phyloP scores from a whole-genome alignment of 2,329 filamentous ascomycete species.

The Ceratocystis ficicola region DNA sequence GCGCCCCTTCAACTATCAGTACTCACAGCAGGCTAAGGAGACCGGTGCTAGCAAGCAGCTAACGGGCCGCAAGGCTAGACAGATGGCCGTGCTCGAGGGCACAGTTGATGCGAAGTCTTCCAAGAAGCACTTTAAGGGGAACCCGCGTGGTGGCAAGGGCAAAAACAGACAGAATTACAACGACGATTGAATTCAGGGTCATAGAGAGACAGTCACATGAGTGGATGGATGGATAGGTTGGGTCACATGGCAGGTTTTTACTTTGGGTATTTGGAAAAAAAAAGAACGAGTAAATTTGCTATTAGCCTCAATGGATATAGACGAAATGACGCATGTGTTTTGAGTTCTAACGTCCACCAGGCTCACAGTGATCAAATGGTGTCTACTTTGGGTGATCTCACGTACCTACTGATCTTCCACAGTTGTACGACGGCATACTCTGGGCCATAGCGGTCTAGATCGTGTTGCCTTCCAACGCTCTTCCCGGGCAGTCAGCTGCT shows the following conservation, averaged over 20 bases:
- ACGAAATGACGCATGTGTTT: too few relatives aligned
- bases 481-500: too few relatives aligned
- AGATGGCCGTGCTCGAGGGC: conserved; percentile 71
- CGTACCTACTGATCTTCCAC: too few relatives aligned
- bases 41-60: conserved; percentile 47
- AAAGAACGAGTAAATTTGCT: too few relatives aligned
- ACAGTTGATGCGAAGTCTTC: conserved; percentile 64
- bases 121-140: conserved; percentile 95
- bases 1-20: conserved; percentile 82
- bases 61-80: conserved; percentile 68
- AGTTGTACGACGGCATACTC: too few relatives aligned
- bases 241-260: neutral
- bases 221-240: neutral
- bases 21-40: conserved; percentile 61
- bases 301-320: too few relatives aligned
- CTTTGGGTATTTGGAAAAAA: too few relatives aligned
- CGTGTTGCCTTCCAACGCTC: too few relatives aligned
- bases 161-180: conserved; percentile 37
- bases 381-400: too few relatives aligned
- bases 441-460: too few relatives aligned
- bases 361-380: too few relatives aligned
- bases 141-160: conserved; percentile 47
- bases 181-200: conserved; percentile 12
- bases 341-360: too few relatives aligned
- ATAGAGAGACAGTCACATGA: neutral